Evolutionary conservation across 1,284 basidiomycete species (phyloP), one percentile per base, ranked within the genome.

Genomic region (Anthracocystis walkeri): DNA sequence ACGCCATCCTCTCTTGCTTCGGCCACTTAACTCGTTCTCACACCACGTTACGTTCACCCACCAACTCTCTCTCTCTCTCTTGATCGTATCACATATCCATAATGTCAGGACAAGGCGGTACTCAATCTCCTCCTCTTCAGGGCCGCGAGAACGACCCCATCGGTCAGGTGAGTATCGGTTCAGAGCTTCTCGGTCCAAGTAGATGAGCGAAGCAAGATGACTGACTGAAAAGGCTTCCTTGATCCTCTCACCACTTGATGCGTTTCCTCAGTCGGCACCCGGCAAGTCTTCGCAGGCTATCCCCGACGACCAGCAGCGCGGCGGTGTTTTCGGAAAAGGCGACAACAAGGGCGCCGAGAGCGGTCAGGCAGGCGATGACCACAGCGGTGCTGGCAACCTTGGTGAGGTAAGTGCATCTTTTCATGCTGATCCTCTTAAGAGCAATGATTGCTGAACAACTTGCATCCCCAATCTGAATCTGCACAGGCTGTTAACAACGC

Each of bases 61-160:
- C 25, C 50, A 25, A 41, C 51, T 12, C 38, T 7, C 23, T 53
- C 10, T 54, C 51, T 12, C 38, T 7, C 23, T 53, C 10, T 54
- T n/a, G 52, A 54, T 40, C 50, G 2, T 6, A 27, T 20, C 38
- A 44, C 45, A 31, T 33, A 35, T 23, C 49, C n/a, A 57, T 7
- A 29, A 74, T 74, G 71, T 74, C 71, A 21, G 33, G 33, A 40
- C 65, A 74, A 23, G 72, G 66, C 31, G 72, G 72, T 55, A 75
- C 74, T 49, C 59, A 77, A 21, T 77, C 75, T 58, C 75, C 75
- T 44, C 75, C 75, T 54, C 69, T 77, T 14, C 62, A 69, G 52
- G 75, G 75, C 35, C 59, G 59, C 33, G 70, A 69, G 53, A 77
- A 77, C 60, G 75, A 77, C 42, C 70, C 75, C n/a, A 70, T 77